phyloP scores from a whole-genome alignment of 1,139 yeast genomes.

The Geotrichum aggregatum region DNA sequence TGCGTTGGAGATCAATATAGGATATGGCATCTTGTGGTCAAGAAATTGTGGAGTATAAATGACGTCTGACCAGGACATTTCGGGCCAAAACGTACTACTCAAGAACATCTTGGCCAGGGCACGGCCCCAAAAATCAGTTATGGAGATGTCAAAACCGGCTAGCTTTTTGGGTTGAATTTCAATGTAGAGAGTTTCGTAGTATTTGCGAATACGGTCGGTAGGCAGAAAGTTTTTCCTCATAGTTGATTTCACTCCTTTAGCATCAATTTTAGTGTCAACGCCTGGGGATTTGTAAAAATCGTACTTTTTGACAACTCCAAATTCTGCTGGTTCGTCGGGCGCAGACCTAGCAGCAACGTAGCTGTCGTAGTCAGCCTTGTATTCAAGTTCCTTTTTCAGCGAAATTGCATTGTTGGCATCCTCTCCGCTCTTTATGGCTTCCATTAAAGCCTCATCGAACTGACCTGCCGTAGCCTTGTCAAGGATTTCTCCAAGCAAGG shows the following conservation, averaged over 20 bases:
- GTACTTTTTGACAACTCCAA: background rate
- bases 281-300: background rate
- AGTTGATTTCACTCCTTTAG: background rate
- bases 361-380: background rate
- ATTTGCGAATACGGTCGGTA: constrained; percentile 42
- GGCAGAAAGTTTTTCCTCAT: constrained; percentile 1
- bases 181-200: constrained; percentile 47
- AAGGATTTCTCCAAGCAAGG: constrained; percentile 12
- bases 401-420: background rate
- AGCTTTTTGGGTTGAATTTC: constrained; percentile 54
- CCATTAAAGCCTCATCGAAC: background rate
- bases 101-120: constrained; percentile 70
- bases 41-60: constrained; percentile 49
- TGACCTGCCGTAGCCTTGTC: background rate
- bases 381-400: background rate
- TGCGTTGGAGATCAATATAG: constrained; percentile 73
- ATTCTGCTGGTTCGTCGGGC: background rate
- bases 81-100: constrained; percentile 50
- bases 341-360: too few relatives aligned
- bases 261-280: background rate
- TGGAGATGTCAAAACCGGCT: constrained; percentile 65
- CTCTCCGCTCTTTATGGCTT: background rate
- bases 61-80: constrained; percentile 62
- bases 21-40: constrained; percentile 72
- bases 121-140: constrained; percentile 86